These are phyloP conservation scores for Neofusicoccum umdonicola DNA, from an alignment of 2,329 filamentous ascomycete genomes.

Conservation along the genomic window DNA sequence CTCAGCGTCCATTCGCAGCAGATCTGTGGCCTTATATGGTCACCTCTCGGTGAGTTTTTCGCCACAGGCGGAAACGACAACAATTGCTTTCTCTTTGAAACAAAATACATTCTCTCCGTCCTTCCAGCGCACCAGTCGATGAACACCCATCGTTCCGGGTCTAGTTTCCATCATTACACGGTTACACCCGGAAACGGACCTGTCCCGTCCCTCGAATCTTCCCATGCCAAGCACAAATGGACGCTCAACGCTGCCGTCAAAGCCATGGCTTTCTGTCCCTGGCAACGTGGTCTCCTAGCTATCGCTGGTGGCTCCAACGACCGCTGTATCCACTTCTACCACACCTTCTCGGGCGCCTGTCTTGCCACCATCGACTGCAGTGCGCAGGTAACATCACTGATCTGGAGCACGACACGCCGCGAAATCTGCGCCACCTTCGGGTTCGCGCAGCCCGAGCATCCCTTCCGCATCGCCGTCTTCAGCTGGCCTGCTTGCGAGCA, in stretches of 20 bases:
- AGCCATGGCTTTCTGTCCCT: conserved; percentile 94
- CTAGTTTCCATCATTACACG: conserved; percentile 28
- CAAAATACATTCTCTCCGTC: conserved; percentile 45
- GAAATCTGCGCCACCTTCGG: conserved; percentile 95
- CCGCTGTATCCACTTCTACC: conserved; percentile 93
- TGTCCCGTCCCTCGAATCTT: conserved; percentile 49
- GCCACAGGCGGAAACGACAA: conserved; percentile 94
- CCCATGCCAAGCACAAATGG: conserved; percentile 69
- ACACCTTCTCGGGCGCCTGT: conserved; percentile 76
- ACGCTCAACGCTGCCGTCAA: conserved; percentile 86
- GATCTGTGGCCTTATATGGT: conserved; percentile 91
- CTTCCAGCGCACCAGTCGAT: conserved; percentile 27
- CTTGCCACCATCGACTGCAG: conserved; percentile 89
- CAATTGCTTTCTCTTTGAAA: conserved; percentile 76
- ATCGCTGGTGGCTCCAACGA: conserved; percentile 93
- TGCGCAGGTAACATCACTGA: conserved; percentile 87
- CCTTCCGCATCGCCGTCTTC: conserved; percentile 86
- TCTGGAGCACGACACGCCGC: conserved; percentile 81
- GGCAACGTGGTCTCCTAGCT: conserved; percentile 82
- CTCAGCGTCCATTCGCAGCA: conserved; percentile 82
- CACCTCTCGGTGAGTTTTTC: conserved; percentile 70
- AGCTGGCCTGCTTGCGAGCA: conserved; percentile 90
- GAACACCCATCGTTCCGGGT: conserved; percentile 18
- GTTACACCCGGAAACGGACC: conserved; percentile 31
- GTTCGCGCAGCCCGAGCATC: conserved; percentile 86